Evolutionary conservation across 2,329 filamentous ascomycete species (phyloP).

Genomic region (Aphanoascus verrucosus): DNA sequence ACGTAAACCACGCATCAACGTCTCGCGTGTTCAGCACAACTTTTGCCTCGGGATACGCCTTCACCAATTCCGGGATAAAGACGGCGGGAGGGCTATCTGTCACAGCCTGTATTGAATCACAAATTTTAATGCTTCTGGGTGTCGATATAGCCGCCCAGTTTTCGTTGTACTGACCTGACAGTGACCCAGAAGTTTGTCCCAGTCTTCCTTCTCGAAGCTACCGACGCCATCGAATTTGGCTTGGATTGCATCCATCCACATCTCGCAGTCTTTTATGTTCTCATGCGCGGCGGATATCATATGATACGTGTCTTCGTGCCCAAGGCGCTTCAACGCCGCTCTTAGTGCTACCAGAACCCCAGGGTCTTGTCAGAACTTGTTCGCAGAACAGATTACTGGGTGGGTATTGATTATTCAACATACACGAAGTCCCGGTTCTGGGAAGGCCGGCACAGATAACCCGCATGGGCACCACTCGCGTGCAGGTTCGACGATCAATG

Average conservation of each 20-base stretch:
- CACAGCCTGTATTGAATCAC: conserved; percentile 41
- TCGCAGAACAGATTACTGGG: neutral
- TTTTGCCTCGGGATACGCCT: conserved; percentile 62
- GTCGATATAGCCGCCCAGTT: neutral
- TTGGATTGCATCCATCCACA: conserved; percentile 56
- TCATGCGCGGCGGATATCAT: conserved; percentile 64
- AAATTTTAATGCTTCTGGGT: neutral
- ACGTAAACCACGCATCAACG: conserved; percentile 49
- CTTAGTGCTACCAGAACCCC: conserved; percentile 44
- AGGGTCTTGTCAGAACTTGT: neutral
- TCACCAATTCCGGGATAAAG: conserved; percentile 59
- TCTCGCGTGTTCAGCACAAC: conserved; percentile 58
- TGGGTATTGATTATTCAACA: neutral
- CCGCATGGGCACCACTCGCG: conserved; percentile 11
- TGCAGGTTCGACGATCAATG: conserved; percentile 7
- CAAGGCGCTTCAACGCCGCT: conserved; percentile 54
- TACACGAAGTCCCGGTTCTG: conserved; percentile 11
- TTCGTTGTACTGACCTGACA: conserved; percentile 36
- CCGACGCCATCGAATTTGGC: conserved; percentile 53
- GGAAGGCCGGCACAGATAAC: conserved; percentile 13
- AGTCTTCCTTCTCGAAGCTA: conserved; percentile 55
- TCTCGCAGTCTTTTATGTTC: conserved; percentile 47
- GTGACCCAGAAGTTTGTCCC: conserved; percentile 57
- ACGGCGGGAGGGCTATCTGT: conserved; percentile 59
- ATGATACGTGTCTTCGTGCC: conserved; percentile 60